phyloP scores from a whole-genome alignment of 2,329 filamentous ascomycete species.

The Calonectria hongkongensis region DNA sequence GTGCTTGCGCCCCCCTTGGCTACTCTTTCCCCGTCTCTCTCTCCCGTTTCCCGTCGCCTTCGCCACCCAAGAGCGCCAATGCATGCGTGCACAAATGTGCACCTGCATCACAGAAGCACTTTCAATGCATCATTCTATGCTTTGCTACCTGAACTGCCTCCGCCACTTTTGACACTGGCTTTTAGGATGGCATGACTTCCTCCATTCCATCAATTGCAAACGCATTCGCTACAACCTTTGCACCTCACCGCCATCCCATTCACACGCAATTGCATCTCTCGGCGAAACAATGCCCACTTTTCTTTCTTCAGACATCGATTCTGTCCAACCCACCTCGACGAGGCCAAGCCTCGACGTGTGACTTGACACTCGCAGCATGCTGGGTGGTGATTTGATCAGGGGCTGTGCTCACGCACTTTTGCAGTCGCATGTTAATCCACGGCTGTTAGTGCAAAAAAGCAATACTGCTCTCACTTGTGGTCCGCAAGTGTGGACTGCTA shows the following conservation, averaged over 20 bases:
- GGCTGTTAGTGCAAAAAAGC: neutral
- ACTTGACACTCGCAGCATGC: slow-evolving; percentile 3
- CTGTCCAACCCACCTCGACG: slow-evolving; percentile 15
- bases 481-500: slow-evolving; percentile 6
- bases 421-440: neutral
- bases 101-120: slow-evolving; percentile 8
- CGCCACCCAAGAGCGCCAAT: neutral
- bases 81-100: neutral
- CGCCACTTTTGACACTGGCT: slow-evolving; percentile 16
- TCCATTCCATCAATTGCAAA: slow-evolving; percentile 7
- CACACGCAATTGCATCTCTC: neutral
- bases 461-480: neutral
- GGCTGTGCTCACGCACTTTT: slow-evolving; percentile 7
- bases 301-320: neutral
- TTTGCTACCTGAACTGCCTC: slow-evolving; percentile 9
- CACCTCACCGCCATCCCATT: slow-evolving; percentile 17
- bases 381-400: neutral
- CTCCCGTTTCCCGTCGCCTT: neutral
- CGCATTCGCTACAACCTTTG: slow-evolving; percentile 6
- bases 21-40: neutral
- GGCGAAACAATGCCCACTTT: slow-evolving; percentile 15
- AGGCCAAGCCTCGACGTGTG: slow-evolving; percentile 16
- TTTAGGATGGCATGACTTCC: slow-evolving; percentile 14
- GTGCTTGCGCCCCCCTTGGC: neutral
- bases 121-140: slow-evolving; percentile 12